Conservation (phyloP, 257 asterid species). For the Solanum neorickii region DNA sequence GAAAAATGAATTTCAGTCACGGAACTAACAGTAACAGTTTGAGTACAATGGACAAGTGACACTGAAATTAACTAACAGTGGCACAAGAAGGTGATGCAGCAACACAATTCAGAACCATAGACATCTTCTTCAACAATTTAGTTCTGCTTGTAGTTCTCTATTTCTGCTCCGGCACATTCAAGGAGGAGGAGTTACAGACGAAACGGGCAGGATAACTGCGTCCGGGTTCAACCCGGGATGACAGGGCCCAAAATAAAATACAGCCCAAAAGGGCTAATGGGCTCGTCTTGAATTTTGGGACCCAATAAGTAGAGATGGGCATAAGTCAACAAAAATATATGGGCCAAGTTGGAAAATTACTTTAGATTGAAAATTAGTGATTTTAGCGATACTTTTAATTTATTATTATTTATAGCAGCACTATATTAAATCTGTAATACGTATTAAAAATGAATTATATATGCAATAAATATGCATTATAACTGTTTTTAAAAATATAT, state of each 20-base stretch:
- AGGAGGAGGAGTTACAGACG: background rate
- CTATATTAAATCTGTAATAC: too few species aligned
- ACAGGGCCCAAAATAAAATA: background rate
- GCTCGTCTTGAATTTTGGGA: background rate
- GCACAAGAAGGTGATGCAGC: background rate
- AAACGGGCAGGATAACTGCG: background rate
- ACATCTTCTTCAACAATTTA: background rate
- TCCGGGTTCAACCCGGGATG: background rate
- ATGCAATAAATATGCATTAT: too few species aligned
- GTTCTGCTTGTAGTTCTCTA: background rate
- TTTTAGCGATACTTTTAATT: too few species aligned
- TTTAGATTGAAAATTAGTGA: too few species aligned
- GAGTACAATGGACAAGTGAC: background rate
- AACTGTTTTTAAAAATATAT: too few species aligned
- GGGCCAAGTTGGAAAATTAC: background rate
- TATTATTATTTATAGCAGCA: too few species aligned
- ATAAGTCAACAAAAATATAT: background rate
- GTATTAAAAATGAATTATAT: too few species aligned
- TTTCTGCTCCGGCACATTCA: background rate
- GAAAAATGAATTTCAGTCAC: background rate
- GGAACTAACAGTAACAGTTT: background rate
- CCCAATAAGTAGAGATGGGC: background rate
- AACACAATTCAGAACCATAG: background rate
- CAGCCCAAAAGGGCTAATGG: background rate
- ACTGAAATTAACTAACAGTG: background rate